Evolutionary conservation across 116 monocot species (phyloP), one percentile per base, ranked within the genome.

Genomic region (Posidonia oceanica): DNA sequence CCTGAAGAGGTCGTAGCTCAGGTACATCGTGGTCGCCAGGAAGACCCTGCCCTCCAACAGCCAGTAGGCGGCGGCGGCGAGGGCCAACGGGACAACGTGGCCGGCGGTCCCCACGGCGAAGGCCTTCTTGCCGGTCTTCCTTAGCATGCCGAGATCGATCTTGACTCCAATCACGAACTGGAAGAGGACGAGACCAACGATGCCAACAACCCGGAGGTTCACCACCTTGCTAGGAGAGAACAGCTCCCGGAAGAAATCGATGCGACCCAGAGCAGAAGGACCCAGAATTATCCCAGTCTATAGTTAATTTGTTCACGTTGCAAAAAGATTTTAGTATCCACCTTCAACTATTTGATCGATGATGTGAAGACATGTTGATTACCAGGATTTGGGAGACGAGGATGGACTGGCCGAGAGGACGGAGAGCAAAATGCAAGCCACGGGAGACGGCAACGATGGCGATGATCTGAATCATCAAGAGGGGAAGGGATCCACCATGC

Each of bases 391-490:
- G 63, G 15, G 73, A 63, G 44, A 73, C 64, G 64, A 73, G n/a
- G 52, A 39, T 17, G 54, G 62, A 41, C 15, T 63, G 64, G 59
- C 79, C 79, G 73, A 87, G 63, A 13, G 14, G 79, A 36, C 62
- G 63, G 23, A 91, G 91, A 20, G 76, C 3, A 59, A 42, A 36
- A 60, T 86, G 86, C 13, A 77, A 42, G 17, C 57, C 48, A 6
- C 63, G 74, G 22, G 84, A 71, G 78, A 59, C 14, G 64, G 77
- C 5, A 36, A 83, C 76, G 61, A 87, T 77, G 74, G 85, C 5
- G 69, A 79, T 61, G 29, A 91, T 36, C 63, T 91, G 81, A 16
- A 80, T 41, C 64, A 91, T 76, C 41, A 87, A 68, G 20, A 82
- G 71, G 0, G 90, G 87, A 13, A 87, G 70, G 5, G 78, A 29